These are phyloP conservation scores for Logfia minima DNA, from an alignment of 129 eudicot species.

Conservation along the genomic window DNA sequence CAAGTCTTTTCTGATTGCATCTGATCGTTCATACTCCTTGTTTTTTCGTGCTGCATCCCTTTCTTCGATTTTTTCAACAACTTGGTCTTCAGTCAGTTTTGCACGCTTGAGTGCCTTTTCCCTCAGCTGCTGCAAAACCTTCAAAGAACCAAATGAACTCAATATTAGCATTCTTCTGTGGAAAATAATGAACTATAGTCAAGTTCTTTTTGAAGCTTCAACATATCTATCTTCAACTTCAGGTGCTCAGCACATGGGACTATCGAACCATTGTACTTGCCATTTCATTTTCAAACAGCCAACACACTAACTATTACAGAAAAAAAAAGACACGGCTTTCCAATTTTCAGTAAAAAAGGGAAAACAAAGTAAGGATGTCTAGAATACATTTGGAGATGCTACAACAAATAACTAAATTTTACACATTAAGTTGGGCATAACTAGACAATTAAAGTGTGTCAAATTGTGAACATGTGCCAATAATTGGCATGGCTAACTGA, in stretches of 20 bases:
- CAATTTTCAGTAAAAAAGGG: too few species aligned
- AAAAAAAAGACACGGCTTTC: too few species aligned
- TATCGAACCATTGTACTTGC: neutral
- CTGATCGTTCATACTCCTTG: constrained; percentile 81
- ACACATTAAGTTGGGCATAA: too few species aligned
- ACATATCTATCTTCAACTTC: neutral
- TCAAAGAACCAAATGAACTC: neutral
- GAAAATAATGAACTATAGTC: neutral
- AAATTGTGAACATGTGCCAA: too few species aligned
- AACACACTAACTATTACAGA: neutral
- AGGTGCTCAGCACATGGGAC: neutral
- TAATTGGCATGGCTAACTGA: too few species aligned
- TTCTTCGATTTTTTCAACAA: constrained; percentile 58
- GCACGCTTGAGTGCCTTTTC: constrained; percentile 87
- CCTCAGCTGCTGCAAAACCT: constrained; percentile 76
- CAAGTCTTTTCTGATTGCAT: constrained; percentile 72
- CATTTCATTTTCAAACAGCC: neutral
- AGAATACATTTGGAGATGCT: too few species aligned
- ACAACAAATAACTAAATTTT: too few species aligned
- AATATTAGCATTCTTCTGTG: constrained; percentile 3
- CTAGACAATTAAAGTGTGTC: too few species aligned
- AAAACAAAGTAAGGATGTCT: too few species aligned
- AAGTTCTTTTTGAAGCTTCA: neutral
- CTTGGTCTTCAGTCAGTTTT: constrained; percentile 64
- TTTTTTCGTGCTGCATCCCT: constrained; percentile 64